A percentile compares a stretch with the other conserved stretches of the same genome.
Evolutionary conservation across 306 rosid genomes (phyloP).

Genomic region (Quercus ilex): DNA sequence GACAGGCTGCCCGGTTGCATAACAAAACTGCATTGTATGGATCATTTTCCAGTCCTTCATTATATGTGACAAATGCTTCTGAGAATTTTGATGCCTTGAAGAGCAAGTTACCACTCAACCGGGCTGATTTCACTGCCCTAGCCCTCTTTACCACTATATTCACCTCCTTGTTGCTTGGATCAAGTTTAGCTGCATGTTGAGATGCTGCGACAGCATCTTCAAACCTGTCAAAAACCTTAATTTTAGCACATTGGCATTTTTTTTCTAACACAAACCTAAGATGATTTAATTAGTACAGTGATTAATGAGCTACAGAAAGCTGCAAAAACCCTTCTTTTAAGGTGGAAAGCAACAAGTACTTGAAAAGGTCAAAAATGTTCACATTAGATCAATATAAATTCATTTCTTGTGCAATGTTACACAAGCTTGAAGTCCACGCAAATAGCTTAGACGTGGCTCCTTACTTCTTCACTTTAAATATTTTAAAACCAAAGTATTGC

Average conservation of each 20-base stretch:
- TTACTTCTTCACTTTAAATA: no score
- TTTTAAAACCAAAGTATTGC: no score
- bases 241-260: not conserved
- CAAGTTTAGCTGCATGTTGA: conserved; percentile 57
- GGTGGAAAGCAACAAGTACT: no score
- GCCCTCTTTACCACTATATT: conserved; percentile 55
- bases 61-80: conserved; percentile 66
- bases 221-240: conserved; percentile 47
- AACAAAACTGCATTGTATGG: conserved; percentile 69
- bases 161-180: conserved; percentile 58
- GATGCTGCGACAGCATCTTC: conserved; percentile 75
- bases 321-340: no score
- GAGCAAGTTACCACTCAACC: conserved; percentile 83
- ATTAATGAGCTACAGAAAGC: no score
- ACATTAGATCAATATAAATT: no score
- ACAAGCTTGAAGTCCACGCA: no score
- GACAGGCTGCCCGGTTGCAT: conserved; percentile 96
- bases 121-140: conserved; percentile 57
- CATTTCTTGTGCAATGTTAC: no score
- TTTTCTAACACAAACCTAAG: not conserved
- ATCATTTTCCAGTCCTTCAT: conserved; percentile 81
- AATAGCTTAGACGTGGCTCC: no score
- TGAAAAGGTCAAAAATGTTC: no score
- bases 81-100: conserved; percentile 73
- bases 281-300: no score